Evolutionary conservation across 441 rosid species (phyloP).

Genomic region (Mallotus japonicus): DNA sequence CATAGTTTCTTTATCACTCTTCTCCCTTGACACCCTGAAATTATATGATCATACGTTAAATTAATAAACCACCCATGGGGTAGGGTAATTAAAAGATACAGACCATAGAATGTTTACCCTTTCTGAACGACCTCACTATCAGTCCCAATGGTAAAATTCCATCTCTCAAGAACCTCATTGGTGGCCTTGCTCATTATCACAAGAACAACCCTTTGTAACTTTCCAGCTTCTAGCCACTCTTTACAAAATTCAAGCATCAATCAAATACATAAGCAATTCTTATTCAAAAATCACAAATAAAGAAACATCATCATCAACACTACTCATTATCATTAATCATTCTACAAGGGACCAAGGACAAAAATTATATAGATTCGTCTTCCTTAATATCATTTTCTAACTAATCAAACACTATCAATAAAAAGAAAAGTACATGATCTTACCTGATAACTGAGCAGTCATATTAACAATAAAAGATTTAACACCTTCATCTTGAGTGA

Average conservation of each 20-base stretch:
- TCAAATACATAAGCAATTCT: not conserved
- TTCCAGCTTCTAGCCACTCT: slow-evolving; percentile 93
- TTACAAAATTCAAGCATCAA: slow-evolving; percentile 17
- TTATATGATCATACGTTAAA: too few relatives aligned
- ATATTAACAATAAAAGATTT: slow-evolving; percentile 69
- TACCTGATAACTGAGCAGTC: slow-evolving; percentile 76
- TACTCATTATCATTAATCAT: not conserved
- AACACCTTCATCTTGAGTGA: slow-evolving; percentile 84
- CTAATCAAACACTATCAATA: slow-evolving; percentile 4
- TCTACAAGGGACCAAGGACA: not conserved
- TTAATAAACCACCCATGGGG: too few relatives aligned
- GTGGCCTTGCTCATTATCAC: slow-evolving; percentile 85
- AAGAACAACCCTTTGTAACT: slow-evolving; percentile 78
- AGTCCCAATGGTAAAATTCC: slow-evolving; percentile 88
- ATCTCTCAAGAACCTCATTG: slow-evolving; percentile 83
- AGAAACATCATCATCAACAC: not conserved
- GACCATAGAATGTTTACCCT: slow-evolving; percentile 38
- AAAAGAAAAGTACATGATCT: not conserved
- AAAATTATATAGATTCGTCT: not conserved
- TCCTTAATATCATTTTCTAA: slow-evolving; percentile 8
- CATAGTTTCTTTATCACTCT: slow-evolving; percentile 93
- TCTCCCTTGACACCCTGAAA: slow-evolving; percentile 76
- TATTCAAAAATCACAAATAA: not conserved
- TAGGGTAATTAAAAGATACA: too few relatives aligned
- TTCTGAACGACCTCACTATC: slow-evolving; percentile 76